Evolutionary conservation across 2,329 filamentous ascomycete genomes (phyloP).

Genomic region (Fusarium staphyleae): DNA sequence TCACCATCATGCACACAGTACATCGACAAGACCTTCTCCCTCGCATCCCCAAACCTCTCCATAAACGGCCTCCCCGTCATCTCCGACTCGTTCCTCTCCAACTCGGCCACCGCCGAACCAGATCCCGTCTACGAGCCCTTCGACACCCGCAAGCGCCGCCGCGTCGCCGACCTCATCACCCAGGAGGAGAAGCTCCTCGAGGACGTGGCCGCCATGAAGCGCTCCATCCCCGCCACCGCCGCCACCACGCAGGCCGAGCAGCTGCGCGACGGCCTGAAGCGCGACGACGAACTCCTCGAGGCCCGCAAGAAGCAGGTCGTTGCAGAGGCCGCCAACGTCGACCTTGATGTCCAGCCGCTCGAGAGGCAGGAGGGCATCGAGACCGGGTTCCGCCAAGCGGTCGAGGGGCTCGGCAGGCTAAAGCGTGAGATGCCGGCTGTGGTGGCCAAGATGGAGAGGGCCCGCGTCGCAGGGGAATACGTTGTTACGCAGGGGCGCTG

Average conservation of each 20-base stretch:
- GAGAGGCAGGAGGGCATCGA: slow-evolving; percentile 56
- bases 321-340: slow-evolving; percentile 29
- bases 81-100: slow-evolving; percentile 49
- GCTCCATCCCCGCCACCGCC: slow-evolving; percentile 55
- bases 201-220: slow-evolving; percentile 68
- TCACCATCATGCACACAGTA: slow-evolving; percentile 56
- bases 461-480: slow-evolving; percentile 65
- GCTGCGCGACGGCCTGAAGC: slow-evolving; percentile 49
- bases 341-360: slow-evolving; percentile 46
- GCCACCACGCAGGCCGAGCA: slow-evolving; percentile 53
- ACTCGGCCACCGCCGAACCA: slow-evolving; percentile 27
- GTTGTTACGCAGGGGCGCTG: slow-evolving; percentile 51
- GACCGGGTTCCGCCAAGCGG: slow-evolving; percentile 54
- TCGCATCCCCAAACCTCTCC: slow-evolving; percentile 65
- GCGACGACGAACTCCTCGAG: slow-evolving; percentile 57
- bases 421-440: slow-evolving; percentile 68
- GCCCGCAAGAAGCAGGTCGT: slow-evolving; percentile 31
- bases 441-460: slow-evolving; percentile 71
- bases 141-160: slow-evolving; percentile 64
- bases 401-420: slow-evolving; percentile 59
- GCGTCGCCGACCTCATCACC: slow-evolving; percentile 65
- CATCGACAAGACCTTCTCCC: slow-evolving; percentile 65
- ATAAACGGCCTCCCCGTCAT: slow-evolving; percentile 67
- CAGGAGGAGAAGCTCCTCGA: slow-evolving; percentile 70
- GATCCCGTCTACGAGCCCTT: slow-evolving; percentile 63